phyloP scores from a whole-genome alignment of 768 basidiomycete species.

The Kockovaella imperatae region DNA sequence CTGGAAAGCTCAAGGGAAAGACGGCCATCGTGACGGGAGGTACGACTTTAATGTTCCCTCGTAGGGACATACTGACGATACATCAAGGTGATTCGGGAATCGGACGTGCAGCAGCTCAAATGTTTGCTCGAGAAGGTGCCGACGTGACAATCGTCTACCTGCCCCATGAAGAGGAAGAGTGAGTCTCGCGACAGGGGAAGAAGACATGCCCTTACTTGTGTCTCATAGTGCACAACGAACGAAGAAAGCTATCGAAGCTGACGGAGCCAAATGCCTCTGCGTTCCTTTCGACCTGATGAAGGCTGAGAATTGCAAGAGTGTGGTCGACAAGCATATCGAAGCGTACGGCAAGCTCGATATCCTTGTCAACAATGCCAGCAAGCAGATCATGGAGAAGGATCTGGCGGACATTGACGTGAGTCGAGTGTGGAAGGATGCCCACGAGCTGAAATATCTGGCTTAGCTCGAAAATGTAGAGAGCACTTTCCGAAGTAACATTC shows the following conservation, averaged over 20 bases:
- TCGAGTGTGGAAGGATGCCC: too few relatives aligned
- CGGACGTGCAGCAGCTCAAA: slow-evolving; percentile 36
- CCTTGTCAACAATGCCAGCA: slow-evolving; percentile 52
- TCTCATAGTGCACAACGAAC: slow-evolving; percentile 44
- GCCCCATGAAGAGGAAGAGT: slow-evolving; percentile 54
- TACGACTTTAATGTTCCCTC: slow-evolving; percentile 1
- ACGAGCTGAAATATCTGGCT: too few relatives aligned
- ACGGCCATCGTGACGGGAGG: slow-evolving; percentile 40
- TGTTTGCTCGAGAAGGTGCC: slow-evolving; percentile 48
- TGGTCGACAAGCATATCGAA: slow-evolving; percentile 51
- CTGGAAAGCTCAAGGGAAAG: slow-evolving; percentile 49
- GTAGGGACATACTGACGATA: too few relatives aligned
- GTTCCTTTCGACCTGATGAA: slow-evolving; percentile 49
- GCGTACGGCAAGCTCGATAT: slow-evolving; percentile 49
- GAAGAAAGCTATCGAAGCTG: slow-evolving; percentile 50
- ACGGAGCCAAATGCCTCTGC: slow-evolving; percentile 42
- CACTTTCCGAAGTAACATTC: slow-evolving; percentile 56
- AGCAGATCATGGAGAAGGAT: slow-evolving; percentile 48
- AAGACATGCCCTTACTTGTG: neutral
- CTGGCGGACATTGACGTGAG: slow-evolving; percentile 50
- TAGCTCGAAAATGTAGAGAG: slow-evolving; percentile 52
- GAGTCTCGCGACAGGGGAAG: slow-evolving; percentile 12
- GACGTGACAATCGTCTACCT: slow-evolving; percentile 50
- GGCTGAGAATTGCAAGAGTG: slow-evolving; percentile 47
- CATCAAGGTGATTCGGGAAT: slow-evolving; percentile 41